Percentiles rank a stretch among this genome's conserved stretches.
phyloP scores from a whole-genome alignment of 352 stramenopile species.

The Peronospora belbahrii region DNA sequence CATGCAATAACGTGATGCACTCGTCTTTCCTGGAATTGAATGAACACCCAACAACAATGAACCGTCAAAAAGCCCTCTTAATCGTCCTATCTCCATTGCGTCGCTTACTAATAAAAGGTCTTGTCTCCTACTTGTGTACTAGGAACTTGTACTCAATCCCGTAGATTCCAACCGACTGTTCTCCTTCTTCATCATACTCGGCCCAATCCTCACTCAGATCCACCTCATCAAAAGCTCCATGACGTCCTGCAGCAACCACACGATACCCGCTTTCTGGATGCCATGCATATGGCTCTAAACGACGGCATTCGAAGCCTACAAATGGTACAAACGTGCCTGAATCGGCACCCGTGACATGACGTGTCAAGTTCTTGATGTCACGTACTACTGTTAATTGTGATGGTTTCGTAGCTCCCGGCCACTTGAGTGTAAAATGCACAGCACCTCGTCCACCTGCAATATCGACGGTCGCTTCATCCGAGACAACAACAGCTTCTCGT shows the following conservation, averaged over 20 bases:
- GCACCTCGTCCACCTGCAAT: constrained; percentile 65
- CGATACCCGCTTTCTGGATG: constrained; percentile 71
- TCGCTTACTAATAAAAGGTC: not conserved
- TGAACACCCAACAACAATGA: no score
- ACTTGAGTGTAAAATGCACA: constrained; percentile 82
- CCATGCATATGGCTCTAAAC: constrained; percentile 76
- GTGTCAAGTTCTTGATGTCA: constrained; percentile 83
- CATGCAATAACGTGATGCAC: no score
- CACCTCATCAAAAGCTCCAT: constrained; percentile 68
- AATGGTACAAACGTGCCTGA: constrained; percentile 74
- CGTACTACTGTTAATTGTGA: constrained; percentile 76
- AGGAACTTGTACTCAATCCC: constrained; percentile 74
- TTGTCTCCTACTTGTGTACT: constrained; percentile 59
- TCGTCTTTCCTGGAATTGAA: no score
- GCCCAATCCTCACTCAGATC: constrained; percentile 80
- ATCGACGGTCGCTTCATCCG: constrained; percentile 68
- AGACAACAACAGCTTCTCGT: constrained; percentile 72
- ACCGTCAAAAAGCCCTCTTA: no score
- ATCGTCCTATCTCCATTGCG: not conserved
- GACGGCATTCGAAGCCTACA: constrained; percentile 82
- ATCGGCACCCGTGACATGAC: constrained; percentile 43
- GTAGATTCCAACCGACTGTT: constrained; percentile 73
- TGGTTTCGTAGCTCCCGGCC: constrained; percentile 72
- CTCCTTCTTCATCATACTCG: constrained; percentile 79
- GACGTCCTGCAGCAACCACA: constrained; percentile 48